These are phyloP conservation scores for Boeremia lycopersici DNA, from an alignment of 2,329 filamentous ascomycete species.

Conservation along the genomic window DNA sequence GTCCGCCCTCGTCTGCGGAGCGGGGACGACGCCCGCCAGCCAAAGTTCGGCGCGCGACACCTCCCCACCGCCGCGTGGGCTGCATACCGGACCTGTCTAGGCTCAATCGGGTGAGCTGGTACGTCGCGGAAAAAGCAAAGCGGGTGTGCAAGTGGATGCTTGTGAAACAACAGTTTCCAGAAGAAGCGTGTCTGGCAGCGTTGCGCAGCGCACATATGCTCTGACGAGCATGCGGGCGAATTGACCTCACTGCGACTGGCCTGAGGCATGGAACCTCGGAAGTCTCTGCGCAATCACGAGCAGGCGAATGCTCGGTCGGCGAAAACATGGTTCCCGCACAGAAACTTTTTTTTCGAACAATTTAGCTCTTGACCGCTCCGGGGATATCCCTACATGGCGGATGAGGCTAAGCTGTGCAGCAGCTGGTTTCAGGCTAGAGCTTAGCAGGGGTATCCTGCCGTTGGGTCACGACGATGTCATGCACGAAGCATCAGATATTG, in stretches of 20 bases:
- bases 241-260: constrained; percentile 5
- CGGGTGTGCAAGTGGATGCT: constrained; percentile 15
- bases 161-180: constrained; percentile 38
- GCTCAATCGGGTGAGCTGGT: constrained; percentile 24
- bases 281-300: constrained; percentile 8
- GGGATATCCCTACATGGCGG: constrained; percentile 27
- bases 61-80: constrained; percentile 35
- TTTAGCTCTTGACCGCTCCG: constrained; percentile 35
- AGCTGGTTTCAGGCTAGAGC: constrained; percentile 25
- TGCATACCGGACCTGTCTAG: constrained; percentile 12
- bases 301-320: constrained; percentile 9
- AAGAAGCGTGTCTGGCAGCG: constrained; percentile 14
- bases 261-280: neutral
- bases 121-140: constrained; percentile 17
- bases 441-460: constrained; percentile 24
- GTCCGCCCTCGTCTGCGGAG: constrained; percentile 34
- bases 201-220: constrained; percentile 3
- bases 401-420: constrained; percentile 41
- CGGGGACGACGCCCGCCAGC: constrained; percentile 30
- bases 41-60: constrained; percentile 28
- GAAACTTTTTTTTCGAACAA: constrained; percentile 5
- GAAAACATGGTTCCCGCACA: constrained; percentile 6
- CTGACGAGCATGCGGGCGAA: constrained; percentile 8
- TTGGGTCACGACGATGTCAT: constrained; percentile 36
- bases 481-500: constrained; percentile 44